Base-by-base conservation (phyloP, 345 rosid species). In the Cardamine resedifolia region DNA sequence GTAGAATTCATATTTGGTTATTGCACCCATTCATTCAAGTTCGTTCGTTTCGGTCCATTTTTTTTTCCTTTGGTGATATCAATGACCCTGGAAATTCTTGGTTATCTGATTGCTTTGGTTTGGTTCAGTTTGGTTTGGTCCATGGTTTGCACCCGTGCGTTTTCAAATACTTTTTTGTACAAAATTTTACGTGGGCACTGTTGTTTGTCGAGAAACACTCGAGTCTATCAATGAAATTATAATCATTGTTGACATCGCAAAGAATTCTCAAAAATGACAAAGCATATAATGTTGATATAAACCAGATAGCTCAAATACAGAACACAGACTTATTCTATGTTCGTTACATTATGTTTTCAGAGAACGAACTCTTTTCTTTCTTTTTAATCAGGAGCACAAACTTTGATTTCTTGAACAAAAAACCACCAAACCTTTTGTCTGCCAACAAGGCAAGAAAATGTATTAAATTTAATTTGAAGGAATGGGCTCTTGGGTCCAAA, bases 1-100 rank as follows among this genome's bases (percentile, higher is more conserved):
- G 56, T 77, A 70, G 43, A 41, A 62, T 51, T 58, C 27, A n/a
- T 58, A 48, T 38, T 66, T 74, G 55, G 19, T 48, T 11, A 27
- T 36, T 59, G 41, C 50, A 16, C 12, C 4, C 73, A 24, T 64
- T 48, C 14, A 34, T 72, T 53, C 39, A 64, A 9, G n/a, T n/a
- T n/a, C n/a, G 36, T 63, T 53, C 4, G 12, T 52, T 21, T 63
- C 19, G 36, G 47, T 51, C 18, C 19, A 8, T 39, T 6, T 6
- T 18, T 58, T 6, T n/a, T 15, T 9, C 26, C 10, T n/a, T n/a
- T n/a, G n/a, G n/a, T n/a, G n/a, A n/a, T n/a, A n/a, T n/a, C n/a
- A n/a, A n/a, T n/a, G n/a, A 30, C 14, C n/a, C 7, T 19, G 31
- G 43, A 18, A 4, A 19, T 21, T 3, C 28, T 68, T 44, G 43